Evolutionary conservation across 768 basidiomycete species (phyloP), one percentile per base, ranked within the genome.

Genomic region (Boletus patriciae): DNA sequence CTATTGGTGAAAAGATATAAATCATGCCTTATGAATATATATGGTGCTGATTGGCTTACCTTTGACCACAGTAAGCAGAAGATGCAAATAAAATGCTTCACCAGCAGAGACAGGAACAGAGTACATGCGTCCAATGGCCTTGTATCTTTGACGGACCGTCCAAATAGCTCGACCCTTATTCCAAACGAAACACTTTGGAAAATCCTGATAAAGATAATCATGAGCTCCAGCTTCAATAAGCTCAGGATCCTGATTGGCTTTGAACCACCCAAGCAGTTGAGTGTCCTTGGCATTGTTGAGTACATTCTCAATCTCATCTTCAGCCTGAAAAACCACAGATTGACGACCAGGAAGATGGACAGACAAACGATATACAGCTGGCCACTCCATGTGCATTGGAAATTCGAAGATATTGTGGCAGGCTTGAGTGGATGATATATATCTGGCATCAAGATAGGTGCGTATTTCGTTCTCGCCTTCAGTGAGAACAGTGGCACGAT

Each of bases 31-130:
- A 29, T 10, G 9, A 29, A 29, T 10, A 29, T 10, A 29, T 1
- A 25, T n/a, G n/a, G 25, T 25, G 29, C 4, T 29, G 29, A 29
- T 29, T 29, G 29, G 9, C 9, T 29, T n/a, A 61, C 52, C 59
- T 52, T 63, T 70, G 21, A 77, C 70, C 40, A 72, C 63, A 43
- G 78, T 76, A 0, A 81, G 70, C 3, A 81, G 62, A 9, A 71
- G 65, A 3, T 69, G 43, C 5, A 82, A 63, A 52, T 80, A 80
- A 44, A 78, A 80, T 0, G 56, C 47, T 45, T 80, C 76, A 2
- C 77, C 75, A 42, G 62, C 55, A 37, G 54, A 54, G 2, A 72
- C 66, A 44, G 61, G 50, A n/a, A 38, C 3, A 2, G 52, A 21
- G 2, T 63, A 60, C 55, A 64, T 63, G 40, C 19, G 6, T 9